These are phyloP conservation scores for Penicillium sp. DNA, from an alignment of 2,329 filamentous ascomycete species.

Conservation along the genomic window DNA sequence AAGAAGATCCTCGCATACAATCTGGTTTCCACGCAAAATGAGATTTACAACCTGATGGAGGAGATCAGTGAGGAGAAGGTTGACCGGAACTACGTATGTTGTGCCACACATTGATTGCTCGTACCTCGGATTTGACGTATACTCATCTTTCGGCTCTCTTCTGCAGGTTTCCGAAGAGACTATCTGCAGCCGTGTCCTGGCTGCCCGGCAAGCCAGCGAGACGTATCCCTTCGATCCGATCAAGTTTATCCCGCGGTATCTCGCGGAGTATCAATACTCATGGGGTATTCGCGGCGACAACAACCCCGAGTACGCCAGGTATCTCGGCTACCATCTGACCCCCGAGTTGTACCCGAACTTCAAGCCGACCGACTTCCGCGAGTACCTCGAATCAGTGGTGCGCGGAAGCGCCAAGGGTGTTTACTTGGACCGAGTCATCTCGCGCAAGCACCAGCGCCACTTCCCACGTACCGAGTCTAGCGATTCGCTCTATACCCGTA, in stretches of 20 bases:
- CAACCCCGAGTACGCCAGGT: slow-evolving; percentile 56
- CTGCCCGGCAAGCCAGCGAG: slow-evolving; percentile 40
- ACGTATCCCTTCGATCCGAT: slow-evolving; percentile 43
- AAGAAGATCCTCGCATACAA: slow-evolving; percentile 55
- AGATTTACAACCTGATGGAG: slow-evolving; percentile 54
- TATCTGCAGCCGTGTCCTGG: slow-evolving; percentile 39
- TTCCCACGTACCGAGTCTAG: slow-evolving; percentile 43
- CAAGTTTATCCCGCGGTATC: slow-evolving; percentile 41
- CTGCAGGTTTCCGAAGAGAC: slow-evolving; percentile 40
- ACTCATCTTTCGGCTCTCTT: neutral
- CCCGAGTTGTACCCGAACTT: slow-evolving; percentile 61
- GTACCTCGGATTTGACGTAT: neutral
- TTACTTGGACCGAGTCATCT: slow-evolving; percentile 42
- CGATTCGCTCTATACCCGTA: slow-evolving; percentile 41
- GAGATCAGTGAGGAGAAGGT: slow-evolving; percentile 54
- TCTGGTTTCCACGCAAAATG: slow-evolving; percentile 51
- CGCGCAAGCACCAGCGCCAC: slow-evolving; percentile 41
- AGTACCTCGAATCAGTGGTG: slow-evolving; percentile 48
- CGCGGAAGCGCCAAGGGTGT: slow-evolving; percentile 46
- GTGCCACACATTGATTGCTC: neutral
- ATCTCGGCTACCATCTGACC: slow-evolving; percentile 58
- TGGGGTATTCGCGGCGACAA: slow-evolving; percentile 59
- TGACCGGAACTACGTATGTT: slow-evolving; percentile 44
- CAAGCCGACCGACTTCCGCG: slow-evolving; percentile 43
- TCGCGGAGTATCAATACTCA: slow-evolving; percentile 52